phyloP scores from a whole-genome alignment of 2,329 filamentous ascomycete genomes.

The Neofusicoccum sp. region DNA sequence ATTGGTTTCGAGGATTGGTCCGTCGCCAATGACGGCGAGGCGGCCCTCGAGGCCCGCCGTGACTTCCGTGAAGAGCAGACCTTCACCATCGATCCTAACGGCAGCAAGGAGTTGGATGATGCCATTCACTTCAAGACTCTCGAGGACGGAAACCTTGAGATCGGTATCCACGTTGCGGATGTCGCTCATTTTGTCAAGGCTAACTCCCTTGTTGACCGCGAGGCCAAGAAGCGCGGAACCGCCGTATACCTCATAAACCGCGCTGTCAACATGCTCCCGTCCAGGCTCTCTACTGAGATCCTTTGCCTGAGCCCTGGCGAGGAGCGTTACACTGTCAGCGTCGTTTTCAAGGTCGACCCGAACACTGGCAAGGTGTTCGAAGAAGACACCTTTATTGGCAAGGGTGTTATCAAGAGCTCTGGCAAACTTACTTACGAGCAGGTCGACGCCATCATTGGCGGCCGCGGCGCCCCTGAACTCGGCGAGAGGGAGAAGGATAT shows the following conservation, averaged over 20 bases:
- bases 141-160: slow-evolving; percentile 81
- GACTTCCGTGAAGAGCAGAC: slow-evolving; percentile 87
- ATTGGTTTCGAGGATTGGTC: slow-evolving; percentile 92
- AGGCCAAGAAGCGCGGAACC: slow-evolving; percentile 96
- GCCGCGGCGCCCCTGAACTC: slow-evolving; percentile 59
- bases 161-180: slow-evolving; percentile 93
- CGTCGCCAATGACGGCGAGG: slow-evolving; percentile 76
- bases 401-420: slow-evolving; percentile 86
- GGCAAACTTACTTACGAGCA: slow-evolving; percentile 83
- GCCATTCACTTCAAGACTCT: slow-evolving; percentile 88
- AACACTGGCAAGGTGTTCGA: slow-evolving; percentile 76
- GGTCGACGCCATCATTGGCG: slow-evolving; percentile 77
- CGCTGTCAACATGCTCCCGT: slow-evolving; percentile 80
- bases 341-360: slow-evolving; percentile 87
- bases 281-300: slow-evolving; percentile 79
- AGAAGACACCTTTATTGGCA: slow-evolving; percentile 90
- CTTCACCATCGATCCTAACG: slow-evolving; percentile 90
- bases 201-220: slow-evolving; percentile 91
- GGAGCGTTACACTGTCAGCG: slow-evolving; percentile 86
- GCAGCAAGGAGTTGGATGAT: slow-evolving; percentile 83
- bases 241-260: slow-evolving; percentile 93
- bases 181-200: slow-evolving; percentile 96
- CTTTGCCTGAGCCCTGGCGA: slow-evolving; percentile 85
- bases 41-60: slow-evolving; percentile 69
- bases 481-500: slow-evolving; percentile 72